Percentiles rank a stretch among this genome's conserved stretches.
phyloP scores from a whole-genome alignment of 2,329 filamentous ascomycete species.

The Colletotrichum gloeosporioides region DNA sequence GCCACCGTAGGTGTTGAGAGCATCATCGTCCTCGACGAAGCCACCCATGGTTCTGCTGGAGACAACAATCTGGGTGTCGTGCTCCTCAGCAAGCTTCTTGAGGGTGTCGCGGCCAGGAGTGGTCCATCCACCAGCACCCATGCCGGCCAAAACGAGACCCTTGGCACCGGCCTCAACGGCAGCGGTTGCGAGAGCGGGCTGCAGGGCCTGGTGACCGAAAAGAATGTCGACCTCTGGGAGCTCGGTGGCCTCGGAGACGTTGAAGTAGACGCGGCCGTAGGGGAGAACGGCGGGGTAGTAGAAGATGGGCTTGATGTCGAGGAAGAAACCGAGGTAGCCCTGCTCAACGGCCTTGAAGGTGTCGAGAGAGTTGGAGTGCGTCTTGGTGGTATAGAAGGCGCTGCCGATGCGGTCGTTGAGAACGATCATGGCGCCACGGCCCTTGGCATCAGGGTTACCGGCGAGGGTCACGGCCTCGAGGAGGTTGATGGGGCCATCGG shows the following conservation, averaged over 20 bases:
- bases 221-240: slow-evolving; percentile 63
- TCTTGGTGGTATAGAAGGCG: slow-evolving; percentile 66
- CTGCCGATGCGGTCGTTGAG: slow-evolving; percentile 56
- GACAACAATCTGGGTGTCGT: slow-evolving; percentile 54
- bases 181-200: slow-evolving; percentile 49
- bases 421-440: slow-evolving; percentile 63
- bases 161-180: slow-evolving; percentile 55
- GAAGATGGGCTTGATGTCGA: slow-evolving; percentile 64
- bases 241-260: slow-evolving; percentile 35
- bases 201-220: slow-evolving; percentile 60
- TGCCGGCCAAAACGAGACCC: slow-evolving; percentile 61
- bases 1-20: slow-evolving; percentile 49
- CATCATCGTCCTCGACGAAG: slow-evolving; percentile 47
- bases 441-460: slow-evolving; percentile 44
- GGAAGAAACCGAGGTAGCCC: slow-evolving; percentile 62
- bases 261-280: slow-evolving; percentile 49
- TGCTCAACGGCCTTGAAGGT: slow-evolving; percentile 65
- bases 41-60: slow-evolving; percentile 58
- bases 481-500: slow-evolving; percentile 68
- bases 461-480: slow-evolving; percentile 65
- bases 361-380: slow-evolving; percentile 66
- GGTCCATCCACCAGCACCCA: slow-evolving; percentile 58
- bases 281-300: slow-evolving; percentile 60
- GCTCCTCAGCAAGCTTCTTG: slow-evolving; percentile 46
- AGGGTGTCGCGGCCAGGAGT: slow-evolving; percentile 43